Conservation (phyloP, 2,329 filamentous ascomycete genomes). For the Ceratocystis papillata region DNA sequence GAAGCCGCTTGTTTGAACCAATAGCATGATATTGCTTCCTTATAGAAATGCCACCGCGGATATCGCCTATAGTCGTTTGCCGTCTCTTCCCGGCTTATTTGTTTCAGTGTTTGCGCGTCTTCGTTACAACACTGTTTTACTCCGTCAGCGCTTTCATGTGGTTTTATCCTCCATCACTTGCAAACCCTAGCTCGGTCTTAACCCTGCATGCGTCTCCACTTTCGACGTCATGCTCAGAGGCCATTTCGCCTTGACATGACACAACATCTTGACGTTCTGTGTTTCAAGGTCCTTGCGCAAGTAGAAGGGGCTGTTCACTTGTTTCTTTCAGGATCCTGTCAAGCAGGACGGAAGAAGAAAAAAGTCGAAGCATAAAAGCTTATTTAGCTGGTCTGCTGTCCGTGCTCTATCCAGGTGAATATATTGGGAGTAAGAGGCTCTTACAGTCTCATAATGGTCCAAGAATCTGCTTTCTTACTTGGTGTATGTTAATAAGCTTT, state of each 20-base stretch:
- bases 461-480: conserved; percentile 7
- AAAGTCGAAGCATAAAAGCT: not conserved
- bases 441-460: not conserved
- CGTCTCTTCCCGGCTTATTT: not conserved
- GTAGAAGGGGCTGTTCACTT: not conserved
- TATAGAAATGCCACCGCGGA: not conserved
- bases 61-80: too few relatives aligned
- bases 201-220: not conserved
- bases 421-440: not conserved
- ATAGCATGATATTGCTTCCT: not conserved
- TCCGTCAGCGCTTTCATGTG: conserved; percentile 20
- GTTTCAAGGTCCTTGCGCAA: conserved; percentile 14
- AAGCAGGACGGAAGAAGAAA: not conserved
- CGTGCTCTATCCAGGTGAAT: not conserved
- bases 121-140: conserved; percentile 12
- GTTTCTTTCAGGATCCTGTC: conserved; percentile 2
- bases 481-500: not conserved
- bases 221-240: conserved; percentile 5
- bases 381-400: not conserved
- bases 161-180: not conserved
- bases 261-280: not conserved
- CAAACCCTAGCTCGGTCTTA: conserved; percentile 1
- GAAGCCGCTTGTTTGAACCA: conserved; percentile 44
- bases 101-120: conserved; percentile 4
- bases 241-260: not conserved